Percentiles rank a stretch among this genome's conserved stretches.
phyloP scores from a whole-genome alignment of 441 rosid species.

The Melastoma candidum region DNA sequence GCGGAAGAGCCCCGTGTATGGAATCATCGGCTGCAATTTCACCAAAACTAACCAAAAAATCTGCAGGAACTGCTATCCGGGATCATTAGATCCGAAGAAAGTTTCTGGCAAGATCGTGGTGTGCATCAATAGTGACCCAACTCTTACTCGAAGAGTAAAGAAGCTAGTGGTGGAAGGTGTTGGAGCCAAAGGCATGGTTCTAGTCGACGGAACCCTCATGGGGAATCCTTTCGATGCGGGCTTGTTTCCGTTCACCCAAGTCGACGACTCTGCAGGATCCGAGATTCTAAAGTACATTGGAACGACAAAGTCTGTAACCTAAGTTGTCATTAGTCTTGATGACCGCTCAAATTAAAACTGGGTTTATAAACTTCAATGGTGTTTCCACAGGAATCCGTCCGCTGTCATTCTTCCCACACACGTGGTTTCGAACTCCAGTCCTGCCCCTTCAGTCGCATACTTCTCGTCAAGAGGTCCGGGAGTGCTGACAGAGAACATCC shows the following conservation, averaged over 20 bases:
- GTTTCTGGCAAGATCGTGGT: constrained; percentile 53
- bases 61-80: constrained; percentile 58
- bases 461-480: constrained; percentile 81
- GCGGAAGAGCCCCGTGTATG: not conserved
- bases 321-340: not conserved
- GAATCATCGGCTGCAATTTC: not conserved
- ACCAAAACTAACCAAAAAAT: not conserved
- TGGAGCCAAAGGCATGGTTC: constrained; percentile 50
- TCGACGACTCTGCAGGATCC: constrained; percentile 31
- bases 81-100: constrained; percentile 50
- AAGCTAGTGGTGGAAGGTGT: constrained; percentile 62
- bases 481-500: constrained; percentile 51
- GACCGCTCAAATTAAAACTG: not conserved
- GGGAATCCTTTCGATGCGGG: constrained; percentile 54
- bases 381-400: constrained; percentile 32
- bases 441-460: constrained; percentile 61
- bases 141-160: constrained; percentile 28
- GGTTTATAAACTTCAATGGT: not conserved
- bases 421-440: constrained; percentile 28
- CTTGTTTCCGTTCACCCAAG: constrained; percentile 44
- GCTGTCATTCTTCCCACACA: constrained; percentile 46
- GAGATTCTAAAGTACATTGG: constrained; percentile 49
- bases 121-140: constrained; percentile 31
- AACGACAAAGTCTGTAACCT: constrained; percentile 37
- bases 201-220: constrained; percentile 29